Evolutionary conservation across 2,329 filamentous ascomycete genomes (phyloP), one percentile per base, ranked within the genome.

Genomic region (Cadophora sp.): DNA sequence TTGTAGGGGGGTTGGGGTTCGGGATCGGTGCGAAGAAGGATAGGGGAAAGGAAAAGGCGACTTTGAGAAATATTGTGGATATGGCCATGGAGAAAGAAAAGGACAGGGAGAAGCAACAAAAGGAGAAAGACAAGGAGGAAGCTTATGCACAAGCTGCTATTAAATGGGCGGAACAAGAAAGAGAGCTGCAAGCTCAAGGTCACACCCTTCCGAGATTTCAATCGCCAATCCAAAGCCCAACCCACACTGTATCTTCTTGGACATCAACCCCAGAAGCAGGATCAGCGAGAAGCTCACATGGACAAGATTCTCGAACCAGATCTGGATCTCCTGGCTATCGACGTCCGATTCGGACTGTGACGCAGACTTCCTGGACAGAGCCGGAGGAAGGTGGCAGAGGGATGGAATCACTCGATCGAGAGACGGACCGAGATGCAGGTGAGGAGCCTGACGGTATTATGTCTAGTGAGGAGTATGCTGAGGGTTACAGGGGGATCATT

Each of bases 391-490:
- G 11, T 5, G 56, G 31, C 11, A 16, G 3, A 11, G 34, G 9
- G 12, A 24, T 22, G 43, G 4, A 40, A 9, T 43, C 56, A 26
- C 12, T 59, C 19, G 56, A 43, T 43, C 5, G 16, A 16, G 40
- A 43, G 40, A n/a, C 2, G 16, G 43, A 48, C 19, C 14, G 12
- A 1, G 22, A 19, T 7, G 37, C 31, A 43, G 56, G 56, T 59
- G 31, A 59, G 56, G 56, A 59, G 34, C 26, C n/a, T 59, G 56
- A 27, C 5, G 34, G 31, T 26, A 6, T 22, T 7, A 48, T 48
- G 26, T 50, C 64, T 14, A 53, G 64, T 40, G 64, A 66, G n/a
- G 56, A 37, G 12, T 50, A 53, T 46, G 58, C 64, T 40, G 64
- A 55, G 43, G 26, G 16, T 14, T 62, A 66, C 29, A 62, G 50